Conservation (phyloP, 163 green algal species). For the Scenedesmus sp. region DNA sequence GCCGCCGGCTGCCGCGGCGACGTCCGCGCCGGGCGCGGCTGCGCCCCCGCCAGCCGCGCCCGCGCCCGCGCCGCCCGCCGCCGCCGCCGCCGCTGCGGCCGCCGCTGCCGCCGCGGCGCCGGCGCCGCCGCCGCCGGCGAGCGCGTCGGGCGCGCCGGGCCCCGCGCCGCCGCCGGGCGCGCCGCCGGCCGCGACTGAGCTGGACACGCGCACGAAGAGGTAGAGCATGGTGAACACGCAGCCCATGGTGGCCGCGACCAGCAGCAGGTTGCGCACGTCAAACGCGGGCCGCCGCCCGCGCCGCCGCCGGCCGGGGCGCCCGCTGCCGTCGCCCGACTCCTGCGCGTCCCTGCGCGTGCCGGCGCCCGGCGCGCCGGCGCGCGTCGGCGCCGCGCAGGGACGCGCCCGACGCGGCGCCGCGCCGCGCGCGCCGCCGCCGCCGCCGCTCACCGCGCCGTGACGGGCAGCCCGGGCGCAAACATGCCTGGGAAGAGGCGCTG, state of each 20-base stretch:
- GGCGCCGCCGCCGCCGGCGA: neutral
- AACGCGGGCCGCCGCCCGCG: neutral
- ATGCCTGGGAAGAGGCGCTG: slow-evolving; percentile 71
- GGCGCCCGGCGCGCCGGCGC: too few species aligned
- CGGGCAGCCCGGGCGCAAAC: slow-evolving; percentile 59
- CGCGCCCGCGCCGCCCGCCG: neutral
- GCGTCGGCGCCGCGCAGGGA: too few species aligned
- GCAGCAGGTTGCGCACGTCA: slow-evolving; percentile 19
- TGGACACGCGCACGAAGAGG: slow-evolving; percentile 42
- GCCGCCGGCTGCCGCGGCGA: neutral
- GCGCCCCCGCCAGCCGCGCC: slow-evolving; percentile 7
- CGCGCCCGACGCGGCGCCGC: neutral
- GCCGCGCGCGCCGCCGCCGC: neutral
- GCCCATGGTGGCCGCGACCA: slow-evolving; percentile 25
- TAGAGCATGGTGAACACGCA: slow-evolving; percentile 42
- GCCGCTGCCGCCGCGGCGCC: neutral
- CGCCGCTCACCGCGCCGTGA: slow-evolving; percentile 19
- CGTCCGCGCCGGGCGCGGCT: neutral
- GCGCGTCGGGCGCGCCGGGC: too few species aligned
- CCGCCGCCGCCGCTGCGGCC: slow-evolving; percentile 1
- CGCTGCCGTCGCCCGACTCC: neutral
- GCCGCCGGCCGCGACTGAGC: neutral
- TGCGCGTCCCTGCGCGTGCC: slow-evolving; percentile 23
- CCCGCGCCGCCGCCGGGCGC: neutral
- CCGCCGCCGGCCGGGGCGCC: slow-evolving; percentile 24